phyloP scores from a whole-genome alignment of 164 flowering plant species.

The Kalanchoe fedtschenkoi region DNA sequence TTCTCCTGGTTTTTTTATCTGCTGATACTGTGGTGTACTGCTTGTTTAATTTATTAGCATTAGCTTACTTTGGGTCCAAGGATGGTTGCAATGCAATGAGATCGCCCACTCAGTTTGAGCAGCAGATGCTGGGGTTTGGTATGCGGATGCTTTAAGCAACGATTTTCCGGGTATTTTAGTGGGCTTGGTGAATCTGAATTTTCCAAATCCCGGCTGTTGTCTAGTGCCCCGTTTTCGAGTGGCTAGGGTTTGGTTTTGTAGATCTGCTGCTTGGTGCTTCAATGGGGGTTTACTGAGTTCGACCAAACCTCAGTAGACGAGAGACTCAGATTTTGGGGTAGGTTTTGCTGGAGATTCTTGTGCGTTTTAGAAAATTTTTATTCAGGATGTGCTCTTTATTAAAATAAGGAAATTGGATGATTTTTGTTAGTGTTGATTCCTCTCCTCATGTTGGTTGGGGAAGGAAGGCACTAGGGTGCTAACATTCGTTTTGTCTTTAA shows the following conservation, averaged over 20 bases:
- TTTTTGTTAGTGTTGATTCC: neutral
- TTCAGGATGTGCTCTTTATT: neutral
- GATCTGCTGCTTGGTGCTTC: neutral
- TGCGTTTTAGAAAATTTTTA: too few species aligned
- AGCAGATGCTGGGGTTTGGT: neutral
- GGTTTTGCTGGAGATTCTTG: neutral
- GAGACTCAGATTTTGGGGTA: neutral
- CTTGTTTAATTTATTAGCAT: neutral
- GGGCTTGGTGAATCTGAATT: neutral
- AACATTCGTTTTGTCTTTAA: neutral
- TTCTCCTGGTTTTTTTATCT: neutral
- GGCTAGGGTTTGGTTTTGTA: neutral
- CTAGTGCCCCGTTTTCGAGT: neutral
- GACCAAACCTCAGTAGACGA: neutral
- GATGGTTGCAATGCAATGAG: neutral
- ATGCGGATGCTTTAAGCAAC: slow-evolving; percentile 3
- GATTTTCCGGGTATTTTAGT: neutral
- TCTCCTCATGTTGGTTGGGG: too few species aligned
- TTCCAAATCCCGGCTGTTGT: neutral
- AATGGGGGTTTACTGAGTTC: neutral
- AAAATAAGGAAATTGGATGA: neutral
- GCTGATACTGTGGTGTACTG: too few species aligned
- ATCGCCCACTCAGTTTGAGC: neutral
- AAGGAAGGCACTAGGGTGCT: too few species aligned
- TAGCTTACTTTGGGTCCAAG: neutral